phyloP scores from a whole-genome alignment of 2,329 filamentous ascomycete genomes.

The Ceratocystis diversiconidia region DNA sequence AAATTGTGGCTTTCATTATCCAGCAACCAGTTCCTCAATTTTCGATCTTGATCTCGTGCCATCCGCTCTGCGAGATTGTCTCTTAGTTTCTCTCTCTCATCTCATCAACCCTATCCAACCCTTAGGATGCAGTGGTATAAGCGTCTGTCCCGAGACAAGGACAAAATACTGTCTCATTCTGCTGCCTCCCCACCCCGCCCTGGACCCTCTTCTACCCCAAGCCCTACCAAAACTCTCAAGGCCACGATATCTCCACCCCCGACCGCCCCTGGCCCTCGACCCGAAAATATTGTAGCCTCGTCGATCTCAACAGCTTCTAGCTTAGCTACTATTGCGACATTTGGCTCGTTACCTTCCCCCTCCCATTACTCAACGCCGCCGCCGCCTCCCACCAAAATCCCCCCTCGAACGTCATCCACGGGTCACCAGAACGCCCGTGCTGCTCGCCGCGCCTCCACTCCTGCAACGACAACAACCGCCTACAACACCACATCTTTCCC shows the following conservation, averaged over 20 bases:
- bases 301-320: slow-evolving; percentile 11
- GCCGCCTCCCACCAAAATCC: slow-evolving; percentile 9
- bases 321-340: slow-evolving; percentile 14
- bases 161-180: slow-evolving; percentile 11
- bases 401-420: slow-evolving; percentile 15
- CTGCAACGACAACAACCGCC: not conserved
- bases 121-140: slow-evolving; percentile 24
- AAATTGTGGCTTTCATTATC: not conserved
- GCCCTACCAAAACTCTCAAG: slow-evolving; percentile 5
- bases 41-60: not conserved
- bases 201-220: slow-evolving; percentile 1
- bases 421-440: not conserved
- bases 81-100: not conserved
- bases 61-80: not conserved
- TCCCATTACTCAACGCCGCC: not conserved
- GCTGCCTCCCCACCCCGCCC: no score
- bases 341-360: slow-evolving; percentile 15
- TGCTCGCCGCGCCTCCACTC: not conserved
- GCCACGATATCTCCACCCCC: slow-evolving; percentile 1
- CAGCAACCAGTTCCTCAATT: not conserved
- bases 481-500: not conserved
- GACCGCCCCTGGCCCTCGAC: not conserved
- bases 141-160: slow-evolving; percentile 17
- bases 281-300: slow-evolving; percentile 3
- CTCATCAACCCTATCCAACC: slow-evolving; percentile 25